Percentiles rank a stretch among this genome's conserved stretches.
These are phyloP conservation scores for Penicillium sclerotiorum DNA, from an alignment of 2,329 filamentous ascomycete genomes.

Conservation along the genomic window DNA sequence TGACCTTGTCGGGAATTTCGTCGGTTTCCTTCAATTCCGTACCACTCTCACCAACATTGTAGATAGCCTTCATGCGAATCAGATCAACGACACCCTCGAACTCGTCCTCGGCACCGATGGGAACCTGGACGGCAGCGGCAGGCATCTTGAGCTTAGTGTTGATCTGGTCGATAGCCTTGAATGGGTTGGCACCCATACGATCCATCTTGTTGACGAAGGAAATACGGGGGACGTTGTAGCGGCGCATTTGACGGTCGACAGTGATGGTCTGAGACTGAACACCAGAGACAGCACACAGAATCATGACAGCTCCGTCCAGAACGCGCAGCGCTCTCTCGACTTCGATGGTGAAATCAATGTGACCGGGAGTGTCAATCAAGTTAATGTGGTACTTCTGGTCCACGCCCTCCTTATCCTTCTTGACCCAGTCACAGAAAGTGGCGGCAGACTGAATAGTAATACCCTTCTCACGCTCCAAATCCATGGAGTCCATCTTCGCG, in stretches of 20 bases:
- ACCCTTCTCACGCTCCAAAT: slow-evolving; percentile 95
- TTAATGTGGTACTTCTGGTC: slow-evolving; percentile 97
- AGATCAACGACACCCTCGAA: slow-evolving; percentile 93
- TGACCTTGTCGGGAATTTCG: slow-evolving; percentile 78
- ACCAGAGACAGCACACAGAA: slow-evolving; percentile 93
- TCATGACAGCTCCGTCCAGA: slow-evolving; percentile 96
- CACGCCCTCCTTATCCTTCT: slow-evolving; percentile 72
- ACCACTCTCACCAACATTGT: slow-evolving; percentile 83
- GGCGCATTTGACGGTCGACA: slow-evolving; percentile 96
- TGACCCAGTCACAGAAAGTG: slow-evolving; percentile 96
- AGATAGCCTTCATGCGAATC: slow-evolving; percentile 88
- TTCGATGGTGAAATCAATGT: slow-evolving; percentile 99
- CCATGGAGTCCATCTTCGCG: slow-evolving; percentile 99
- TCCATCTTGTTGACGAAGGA: slow-evolving; percentile 99
- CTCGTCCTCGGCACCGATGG: slow-evolving; percentile 87
- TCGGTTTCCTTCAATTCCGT: slow-evolving; percentile 75
- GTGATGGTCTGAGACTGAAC: slow-evolving; percentile 98
- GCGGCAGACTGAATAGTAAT: slow-evolving; percentile 99
- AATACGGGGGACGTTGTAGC: slow-evolving; percentile 93
- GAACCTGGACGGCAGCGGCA: slow-evolving; percentile 90
- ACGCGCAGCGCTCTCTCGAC: slow-evolving; percentile 94
- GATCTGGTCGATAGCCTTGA: slow-evolving; percentile 97
- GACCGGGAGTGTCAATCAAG: slow-evolving; percentile 95
- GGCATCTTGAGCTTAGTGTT: slow-evolving; percentile 92
- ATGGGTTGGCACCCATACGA: slow-evolving; percentile 96